phyloP scores from a whole-genome alignment of 2,329 filamentous ascomycete species.

The Fusarium sp. region DNA sequence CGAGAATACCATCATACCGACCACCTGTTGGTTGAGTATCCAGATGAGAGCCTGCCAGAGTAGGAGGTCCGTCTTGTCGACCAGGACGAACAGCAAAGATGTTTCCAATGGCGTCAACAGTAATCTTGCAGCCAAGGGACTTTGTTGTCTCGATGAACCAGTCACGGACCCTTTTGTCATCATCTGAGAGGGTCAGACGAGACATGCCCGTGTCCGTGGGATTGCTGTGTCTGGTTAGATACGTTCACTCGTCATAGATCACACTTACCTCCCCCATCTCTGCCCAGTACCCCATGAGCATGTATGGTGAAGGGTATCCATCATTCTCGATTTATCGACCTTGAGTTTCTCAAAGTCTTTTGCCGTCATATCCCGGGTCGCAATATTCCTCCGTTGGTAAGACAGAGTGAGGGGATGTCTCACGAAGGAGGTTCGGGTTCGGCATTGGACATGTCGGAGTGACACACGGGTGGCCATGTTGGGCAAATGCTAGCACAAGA shows the following conservation, averaged over 20 bases:
- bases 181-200: constrained; percentile 76
- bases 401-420: background rate
- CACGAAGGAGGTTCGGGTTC: background rate
- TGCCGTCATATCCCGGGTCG: constrained; percentile 37
- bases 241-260: fast-evolving
- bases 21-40: constrained; percentile 75
- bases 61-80: constrained; percentile 69
- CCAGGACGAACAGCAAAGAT: constrained; percentile 81
- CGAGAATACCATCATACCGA: constrained; percentile 82
- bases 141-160: constrained; percentile 79
- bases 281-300: constrained; percentile 37
- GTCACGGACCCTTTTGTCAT: constrained; percentile 77
- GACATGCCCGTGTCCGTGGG: constrained; percentile 78
- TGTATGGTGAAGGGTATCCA: constrained; percentile 41
- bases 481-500: background rate
- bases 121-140: constrained; percentile 74
- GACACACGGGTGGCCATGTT: background rate
- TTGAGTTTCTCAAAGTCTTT: constrained; percentile 35
- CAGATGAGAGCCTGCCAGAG: constrained; percentile 77
- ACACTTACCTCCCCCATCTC: constrained; percentile 38
- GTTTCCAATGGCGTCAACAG: constrained; percentile 82
- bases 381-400: constrained; percentile 25
- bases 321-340: constrained; percentile 34
- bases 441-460: background rate
- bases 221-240: constrained; percentile 30